Evolutionary conservation across 495 filamentous ascomycete genomes (phyloP).

Genomic region (Aspergillus diversus): DNA sequence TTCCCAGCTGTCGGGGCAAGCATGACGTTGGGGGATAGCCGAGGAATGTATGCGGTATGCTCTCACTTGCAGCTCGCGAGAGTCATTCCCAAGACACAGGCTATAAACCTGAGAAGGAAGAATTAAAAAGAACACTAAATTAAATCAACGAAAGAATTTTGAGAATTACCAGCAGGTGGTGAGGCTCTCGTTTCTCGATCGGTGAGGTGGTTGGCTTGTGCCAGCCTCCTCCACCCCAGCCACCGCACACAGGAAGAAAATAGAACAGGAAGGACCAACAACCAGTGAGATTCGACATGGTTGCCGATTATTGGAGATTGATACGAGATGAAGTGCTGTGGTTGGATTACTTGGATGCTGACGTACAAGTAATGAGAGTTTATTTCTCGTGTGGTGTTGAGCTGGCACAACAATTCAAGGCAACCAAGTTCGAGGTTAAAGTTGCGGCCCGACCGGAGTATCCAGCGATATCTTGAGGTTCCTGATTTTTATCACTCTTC

Average conservation of each 20-base stretch:
- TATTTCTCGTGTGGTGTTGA: constrained; percentile 7
- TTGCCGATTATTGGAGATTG: constrained; percentile 18
- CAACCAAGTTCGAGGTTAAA: not conserved
- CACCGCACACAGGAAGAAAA: constrained; percentile 25
- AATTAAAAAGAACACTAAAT: constrained; percentile 1
- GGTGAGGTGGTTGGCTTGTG: constrained; percentile 24
- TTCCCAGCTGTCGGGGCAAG: constrained; percentile 35
- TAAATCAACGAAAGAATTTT: constrained; percentile 12
- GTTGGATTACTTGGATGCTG: not conserved
- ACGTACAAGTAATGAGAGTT: not conserved
- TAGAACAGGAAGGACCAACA: constrained; percentile 8
- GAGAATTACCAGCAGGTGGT: not conserved
- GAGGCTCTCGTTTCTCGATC: not conserved
- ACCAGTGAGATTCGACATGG: constrained; percentile 18
- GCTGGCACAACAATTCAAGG: constrained; percentile 1
- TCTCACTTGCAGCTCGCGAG: constrained; percentile 28
- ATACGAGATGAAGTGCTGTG: constrained; percentile 1
- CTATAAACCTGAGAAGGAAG: constrained; percentile 12
- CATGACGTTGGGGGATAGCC: constrained; percentile 37
- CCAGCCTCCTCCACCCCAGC: constrained; percentile 24
- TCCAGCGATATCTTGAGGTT: not conserved
- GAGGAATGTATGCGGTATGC: constrained; percentile 25
- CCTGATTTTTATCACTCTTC: not conserved
- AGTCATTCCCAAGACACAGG: constrained; percentile 26
- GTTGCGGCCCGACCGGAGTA: constrained; percentile 18